Percentiles rank a stretch among this genome's conserved stretches.
phyloP scores from a whole-genome alignment of 75 land plant genomes.

The Larix kaempferi region DNA sequence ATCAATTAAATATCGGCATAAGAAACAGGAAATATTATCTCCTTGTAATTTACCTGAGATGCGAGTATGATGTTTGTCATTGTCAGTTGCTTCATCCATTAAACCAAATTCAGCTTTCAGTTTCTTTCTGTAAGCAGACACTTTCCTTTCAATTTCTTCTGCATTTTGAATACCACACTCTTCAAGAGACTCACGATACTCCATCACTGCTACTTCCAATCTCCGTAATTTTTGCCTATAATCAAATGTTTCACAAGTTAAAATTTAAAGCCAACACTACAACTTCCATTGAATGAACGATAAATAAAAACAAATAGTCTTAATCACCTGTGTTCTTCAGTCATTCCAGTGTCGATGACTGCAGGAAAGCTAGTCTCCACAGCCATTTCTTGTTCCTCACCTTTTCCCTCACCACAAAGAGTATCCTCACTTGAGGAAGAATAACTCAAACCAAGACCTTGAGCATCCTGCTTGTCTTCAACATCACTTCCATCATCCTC shows the following conservation, averaged over 20 bases:
- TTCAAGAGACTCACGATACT: constrained; percentile 94
- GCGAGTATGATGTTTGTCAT: constrained; percentile 17
- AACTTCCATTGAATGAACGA: neutral
- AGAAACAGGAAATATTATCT: neutral
- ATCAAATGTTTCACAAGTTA: neutral
- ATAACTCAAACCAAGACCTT: constrained; percentile 68
- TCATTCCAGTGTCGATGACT: constrained; percentile 56
- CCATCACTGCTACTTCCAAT: constrained; percentile 86
- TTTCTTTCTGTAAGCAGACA: constrained; percentile 50
- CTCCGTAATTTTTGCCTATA: constrained; percentile 85
- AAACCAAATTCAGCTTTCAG: constrained; percentile 79
- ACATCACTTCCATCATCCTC: constrained; percentile 88
- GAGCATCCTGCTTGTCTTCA: constrained; percentile 47
- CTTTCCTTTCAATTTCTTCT: constrained; percentile 90
- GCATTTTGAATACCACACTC: constrained; percentile 71
- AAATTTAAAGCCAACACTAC: neutral
- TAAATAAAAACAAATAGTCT: neutral
- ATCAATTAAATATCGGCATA: neutral
- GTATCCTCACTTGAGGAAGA: constrained; percentile 86
- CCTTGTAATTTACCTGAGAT: constrained; percentile 2
- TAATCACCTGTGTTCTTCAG: constrained; percentile 86
- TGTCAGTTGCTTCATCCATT: constrained; percentile 39
- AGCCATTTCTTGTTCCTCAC: constrained; percentile 39
- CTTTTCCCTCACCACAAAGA: constrained; percentile 19
- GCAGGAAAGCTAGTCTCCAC: constrained; percentile 28